These are phyloP conservation scores for Fomitiporia mediterranea DNA, from an alignment of 1,284 basidiomycete genomes.

Conservation along the genomic window DNA sequence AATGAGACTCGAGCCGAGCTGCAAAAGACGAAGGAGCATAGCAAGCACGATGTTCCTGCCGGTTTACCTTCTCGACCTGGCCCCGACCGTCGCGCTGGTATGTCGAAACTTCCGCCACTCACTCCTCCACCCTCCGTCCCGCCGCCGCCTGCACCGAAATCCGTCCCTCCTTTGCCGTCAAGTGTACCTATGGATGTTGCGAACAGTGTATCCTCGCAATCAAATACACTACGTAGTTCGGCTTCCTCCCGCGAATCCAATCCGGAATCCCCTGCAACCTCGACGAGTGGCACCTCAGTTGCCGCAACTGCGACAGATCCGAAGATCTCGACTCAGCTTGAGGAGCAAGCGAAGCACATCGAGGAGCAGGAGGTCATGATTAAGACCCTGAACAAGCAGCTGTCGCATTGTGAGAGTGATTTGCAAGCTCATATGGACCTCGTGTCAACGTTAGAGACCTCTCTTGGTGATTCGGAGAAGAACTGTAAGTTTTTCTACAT, in stretches of 20 bases:
- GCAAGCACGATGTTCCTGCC: slow-evolving; percentile 70
- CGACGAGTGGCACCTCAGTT: slow-evolving; percentile 42
- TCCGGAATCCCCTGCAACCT: slow-evolving; percentile 64
- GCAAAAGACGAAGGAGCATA: slow-evolving; percentile 71
- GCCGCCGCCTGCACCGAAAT: slow-evolving; percentile 74
- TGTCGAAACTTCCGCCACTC: slow-evolving; percentile 80
- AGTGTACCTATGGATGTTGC: slow-evolving; percentile 14
- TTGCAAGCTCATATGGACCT: slow-evolving; percentile 90
- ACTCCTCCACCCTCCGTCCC: slow-evolving; percentile 86
- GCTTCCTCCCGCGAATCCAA: slow-evolving; percentile 59
- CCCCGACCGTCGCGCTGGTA: slow-evolving; percentile 50
- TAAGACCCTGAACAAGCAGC: slow-evolving; percentile 87
- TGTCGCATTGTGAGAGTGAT: slow-evolving; percentile 87
- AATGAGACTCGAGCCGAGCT: slow-evolving; percentile 72
- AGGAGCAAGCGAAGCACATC: slow-evolving; percentile 70
- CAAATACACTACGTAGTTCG: slow-evolving; percentile 23
- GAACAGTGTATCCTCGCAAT: slow-evolving; percentile 33
- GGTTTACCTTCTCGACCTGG: slow-evolving; percentile 41
- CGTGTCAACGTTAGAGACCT: slow-evolving; percentile 76
- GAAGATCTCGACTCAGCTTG: slow-evolving; percentile 55
- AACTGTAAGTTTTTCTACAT: slow-evolving; percentile 58
- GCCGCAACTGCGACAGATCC: slow-evolving; percentile 40
- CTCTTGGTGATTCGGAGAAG: slow-evolving; percentile 84
- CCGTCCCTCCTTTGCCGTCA: slow-evolving; percentile 30
- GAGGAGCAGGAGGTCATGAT: slow-evolving; percentile 87